Percentiles rank a stretch among this genome's conserved stretches.
These are phyloP conservation scores for Hygrophoropsis aurantiaca DNA, from an alignment of 768 basidiomycete genomes.

Conservation along the genomic window DNA sequence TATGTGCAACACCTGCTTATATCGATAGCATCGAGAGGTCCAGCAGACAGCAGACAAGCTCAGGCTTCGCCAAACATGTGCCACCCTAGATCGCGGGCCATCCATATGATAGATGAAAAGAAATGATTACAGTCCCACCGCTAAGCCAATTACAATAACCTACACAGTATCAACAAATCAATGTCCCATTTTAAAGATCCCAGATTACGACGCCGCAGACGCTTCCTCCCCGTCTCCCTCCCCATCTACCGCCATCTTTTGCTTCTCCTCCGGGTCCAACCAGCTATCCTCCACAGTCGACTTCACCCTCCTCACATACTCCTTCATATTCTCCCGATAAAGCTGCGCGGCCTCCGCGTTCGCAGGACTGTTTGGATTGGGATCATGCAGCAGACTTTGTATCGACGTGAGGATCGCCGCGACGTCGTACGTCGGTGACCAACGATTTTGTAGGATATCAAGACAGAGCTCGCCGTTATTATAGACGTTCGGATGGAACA, in stretches of 20 bases:
- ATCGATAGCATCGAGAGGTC: too few relatives aligned
- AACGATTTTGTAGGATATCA: slow-evolving; percentile 97
- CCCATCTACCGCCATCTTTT: slow-evolving; percentile 50
- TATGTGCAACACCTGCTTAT: too few relatives aligned
- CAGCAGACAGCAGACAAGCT: too few relatives aligned
- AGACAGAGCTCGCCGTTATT: slow-evolving; percentile 97
- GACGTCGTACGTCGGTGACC: slow-evolving; percentile 99
- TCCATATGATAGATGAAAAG: too few relatives aligned
- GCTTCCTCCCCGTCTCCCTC: slow-evolving; percentile 11
- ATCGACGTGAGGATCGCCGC: slow-evolving; percentile 97
- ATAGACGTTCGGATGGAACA: slow-evolving; percentile 99
- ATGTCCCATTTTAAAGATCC: background rate
- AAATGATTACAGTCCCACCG: too few relatives aligned
- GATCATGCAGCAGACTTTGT: slow-evolving; percentile 94
- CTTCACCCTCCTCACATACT: slow-evolving; percentile 92
- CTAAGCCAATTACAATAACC: too few relatives aligned
- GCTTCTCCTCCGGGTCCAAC: slow-evolving; percentile 76
- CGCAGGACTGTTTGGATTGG: slow-evolving; percentile 97
- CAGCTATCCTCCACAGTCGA: slow-evolving; percentile 93
- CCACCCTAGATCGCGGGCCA: too few relatives aligned
- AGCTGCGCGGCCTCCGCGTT: slow-evolving; percentile 98
- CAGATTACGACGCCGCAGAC: background rate
- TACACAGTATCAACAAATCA: background rate
- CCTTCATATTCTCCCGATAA: slow-evolving; percentile 98
- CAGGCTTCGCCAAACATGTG: too few relatives aligned